Conservation (phyloP, 2,329 filamentous ascomycete species). For the Phyllosticta paracitricarpa region DNA sequence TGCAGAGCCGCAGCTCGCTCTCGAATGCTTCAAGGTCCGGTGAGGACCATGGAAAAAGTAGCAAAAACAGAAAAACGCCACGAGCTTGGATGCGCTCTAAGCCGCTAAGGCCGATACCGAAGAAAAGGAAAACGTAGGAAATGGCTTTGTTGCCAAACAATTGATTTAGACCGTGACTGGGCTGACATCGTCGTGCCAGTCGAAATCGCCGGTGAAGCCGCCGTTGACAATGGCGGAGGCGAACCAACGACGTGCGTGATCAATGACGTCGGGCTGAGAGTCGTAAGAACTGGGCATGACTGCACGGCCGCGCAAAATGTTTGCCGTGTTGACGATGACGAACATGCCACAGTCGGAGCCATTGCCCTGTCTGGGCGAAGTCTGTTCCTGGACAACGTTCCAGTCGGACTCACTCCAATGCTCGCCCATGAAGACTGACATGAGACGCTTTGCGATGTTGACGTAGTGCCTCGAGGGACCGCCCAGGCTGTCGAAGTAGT, state of each 20-base stretch:
- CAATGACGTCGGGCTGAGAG: conserved; percentile 38
- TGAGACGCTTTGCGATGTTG: conserved; percentile 7
- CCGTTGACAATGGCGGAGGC: conserved; percentile 35
- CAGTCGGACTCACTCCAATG: conserved; percentile 41
- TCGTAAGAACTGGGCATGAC: conserved; percentile 36
- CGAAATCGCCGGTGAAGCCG: not conserved
- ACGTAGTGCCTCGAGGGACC: conserved; percentile 25
- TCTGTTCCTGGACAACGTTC: conserved; percentile 42
- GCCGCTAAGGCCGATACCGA: no score
- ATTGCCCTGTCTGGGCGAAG: conserved; percentile 50
- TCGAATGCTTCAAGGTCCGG: no score
- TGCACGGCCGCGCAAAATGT: conserved; percentile 34
- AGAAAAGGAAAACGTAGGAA: no score
- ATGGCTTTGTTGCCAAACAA: not conserved
- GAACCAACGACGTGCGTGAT: conserved; percentile 50
- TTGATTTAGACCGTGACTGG: not conserved
- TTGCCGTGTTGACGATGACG: conserved; percentile 62
- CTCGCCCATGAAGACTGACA: not conserved
- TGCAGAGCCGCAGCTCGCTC: no score
- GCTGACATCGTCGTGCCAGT: not conserved
- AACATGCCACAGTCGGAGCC: conserved; percentile 70
- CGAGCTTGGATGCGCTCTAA: no score
- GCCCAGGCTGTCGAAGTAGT: conserved; percentile 61
- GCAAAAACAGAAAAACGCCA: no score
- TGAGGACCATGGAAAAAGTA: no score